Conservation (phyloP, 2,329 filamentous ascomycete genomes). For the Aspergillus melleus region DNA sequence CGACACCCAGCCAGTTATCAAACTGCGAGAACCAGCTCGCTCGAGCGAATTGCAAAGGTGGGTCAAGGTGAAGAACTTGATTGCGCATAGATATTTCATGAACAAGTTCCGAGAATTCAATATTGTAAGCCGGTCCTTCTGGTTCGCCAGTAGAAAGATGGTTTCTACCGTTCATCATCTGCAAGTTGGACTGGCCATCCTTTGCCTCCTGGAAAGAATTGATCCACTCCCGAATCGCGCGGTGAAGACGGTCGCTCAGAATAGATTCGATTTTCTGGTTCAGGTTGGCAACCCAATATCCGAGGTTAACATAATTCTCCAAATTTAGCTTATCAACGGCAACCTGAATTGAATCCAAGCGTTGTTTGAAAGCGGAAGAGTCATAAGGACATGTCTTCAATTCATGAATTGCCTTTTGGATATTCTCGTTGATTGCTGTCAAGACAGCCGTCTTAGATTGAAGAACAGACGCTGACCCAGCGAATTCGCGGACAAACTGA, state of each 20-base stretch:
- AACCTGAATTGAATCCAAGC: slow-evolving; percentile 82
- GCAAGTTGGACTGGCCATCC: slow-evolving; percentile 30
- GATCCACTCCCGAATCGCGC: slow-evolving; percentile 85
- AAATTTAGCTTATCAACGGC: slow-evolving; percentile 95
- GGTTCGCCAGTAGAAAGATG: slow-evolving; percentile 25
- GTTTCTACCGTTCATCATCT: slow-evolving; percentile 19
- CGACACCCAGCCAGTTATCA: slow-evolving; percentile 87
- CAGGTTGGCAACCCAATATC: slow-evolving; percentile 83
- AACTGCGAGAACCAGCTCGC: slow-evolving; percentile 93
- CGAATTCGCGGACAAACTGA: slow-evolving; percentile 93
- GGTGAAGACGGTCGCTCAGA: slow-evolving; percentile 77
- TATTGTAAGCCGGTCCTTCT: slow-evolving; percentile 34
- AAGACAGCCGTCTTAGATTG: slow-evolving; percentile 84
- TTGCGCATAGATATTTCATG: slow-evolving; percentile 98
- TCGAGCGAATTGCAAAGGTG: slow-evolving; percentile 85
- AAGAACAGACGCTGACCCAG: slow-evolving; percentile 78
- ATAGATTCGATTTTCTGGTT: slow-evolving; percentile 82
- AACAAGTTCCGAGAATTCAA: slow-evolving; percentile 57
- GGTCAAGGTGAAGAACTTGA: slow-evolving; percentile 94
- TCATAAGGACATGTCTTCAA: slow-evolving; percentile 84
- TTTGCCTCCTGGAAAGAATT: slow-evolving; percentile 69
- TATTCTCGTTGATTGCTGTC: slow-evolving; percentile 73
- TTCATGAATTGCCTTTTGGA: slow-evolving; percentile 79
- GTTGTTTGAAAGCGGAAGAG: slow-evolving; percentile 72
- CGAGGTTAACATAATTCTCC: slow-evolving; percentile 92